These are phyloP conservation scores for Populus euphratica DNA, from an alignment of 345 rosid genomes.

Conservation along the genomic window DNA sequence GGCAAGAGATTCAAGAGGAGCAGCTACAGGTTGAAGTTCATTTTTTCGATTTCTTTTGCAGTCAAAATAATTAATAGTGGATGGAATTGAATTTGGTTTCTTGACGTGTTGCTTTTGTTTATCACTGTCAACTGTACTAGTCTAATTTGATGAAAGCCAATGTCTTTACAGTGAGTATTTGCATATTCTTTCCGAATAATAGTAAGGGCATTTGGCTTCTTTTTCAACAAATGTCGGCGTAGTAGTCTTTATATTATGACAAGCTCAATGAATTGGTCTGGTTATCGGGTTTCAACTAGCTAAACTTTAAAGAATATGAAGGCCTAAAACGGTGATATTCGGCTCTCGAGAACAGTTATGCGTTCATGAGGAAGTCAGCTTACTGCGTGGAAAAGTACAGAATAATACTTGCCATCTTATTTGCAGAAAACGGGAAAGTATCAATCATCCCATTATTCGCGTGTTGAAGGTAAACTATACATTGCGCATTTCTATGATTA, in stretches of 20 bases:
- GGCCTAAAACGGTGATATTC: conserved; percentile 92
- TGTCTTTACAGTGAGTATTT: not conserved
- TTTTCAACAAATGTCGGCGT: not conserved
- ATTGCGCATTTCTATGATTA: not conserved
- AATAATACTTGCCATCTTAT: conserved; percentile 70
- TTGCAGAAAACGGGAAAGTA: conserved; percentile 57
- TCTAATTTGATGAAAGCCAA: not conserved
- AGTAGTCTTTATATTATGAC: not conserved
- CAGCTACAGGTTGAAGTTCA: conserved; percentile 64
- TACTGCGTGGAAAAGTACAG: conserved; percentile 83
- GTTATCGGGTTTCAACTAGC: not conserved
- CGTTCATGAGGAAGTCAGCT: conserved; percentile 76
- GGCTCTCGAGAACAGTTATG: conserved; percentile 95
- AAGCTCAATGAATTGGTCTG: not conserved
- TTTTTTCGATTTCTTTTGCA: conserved; percentile 3
- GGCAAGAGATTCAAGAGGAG: conserved; percentile 85
- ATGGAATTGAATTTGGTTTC: not conserved
- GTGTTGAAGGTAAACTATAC: conserved; percentile 39
- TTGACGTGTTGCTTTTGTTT: not conserved
- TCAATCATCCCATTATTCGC: conserved; percentile 53
- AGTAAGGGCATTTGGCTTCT: not conserved
- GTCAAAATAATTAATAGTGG: not conserved
- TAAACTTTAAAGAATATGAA: conserved; percentile 28
- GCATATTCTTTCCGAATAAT: not conserved
- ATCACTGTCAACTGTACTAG: not conserved